Percentiles rank a stretch among this genome's conserved stretches.
Conservation (phyloP, 2,329 filamentous ascomycete species). For the Phialophora tarda region DNA sequence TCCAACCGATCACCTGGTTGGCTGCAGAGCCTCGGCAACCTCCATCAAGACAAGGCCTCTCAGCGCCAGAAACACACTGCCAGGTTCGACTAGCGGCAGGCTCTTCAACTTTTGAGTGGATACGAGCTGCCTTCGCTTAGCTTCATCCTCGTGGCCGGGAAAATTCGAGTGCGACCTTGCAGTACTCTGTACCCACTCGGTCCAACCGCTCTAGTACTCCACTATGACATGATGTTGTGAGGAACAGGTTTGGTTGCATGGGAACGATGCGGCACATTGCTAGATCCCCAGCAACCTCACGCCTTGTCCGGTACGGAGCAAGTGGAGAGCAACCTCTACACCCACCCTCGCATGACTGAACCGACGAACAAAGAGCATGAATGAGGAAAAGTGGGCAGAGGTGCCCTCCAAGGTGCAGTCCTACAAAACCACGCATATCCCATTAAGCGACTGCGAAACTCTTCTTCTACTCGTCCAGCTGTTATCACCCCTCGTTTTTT, state of each 20-base stretch:
- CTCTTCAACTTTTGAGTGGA: not conserved
- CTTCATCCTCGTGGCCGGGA: constrained; percentile 8
- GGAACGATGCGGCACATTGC: constrained; percentile 14
- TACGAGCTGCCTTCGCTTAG: not conserved
- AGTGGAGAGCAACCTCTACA: not conserved
- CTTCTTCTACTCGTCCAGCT: constrained; percentile 23
- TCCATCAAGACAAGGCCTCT: not conserved
- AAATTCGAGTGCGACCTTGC: constrained; percentile 5
- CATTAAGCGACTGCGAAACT: constrained; percentile 10
- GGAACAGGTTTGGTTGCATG: constrained; percentile 20
- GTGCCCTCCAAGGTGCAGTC: not conserved
- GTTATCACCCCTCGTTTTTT: constrained; percentile 31
- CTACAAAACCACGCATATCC: constrained; percentile 29
- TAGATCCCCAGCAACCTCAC: constrained; percentile 18
- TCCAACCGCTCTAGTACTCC: constrained; percentile 8
- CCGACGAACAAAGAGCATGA: constrained; percentile 1
- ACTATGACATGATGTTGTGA: constrained; percentile 27
- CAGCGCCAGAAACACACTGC: not conserved
- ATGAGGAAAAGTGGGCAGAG: constrained; percentile 4
- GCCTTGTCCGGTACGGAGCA: not conserved
- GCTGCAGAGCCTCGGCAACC: not conserved
- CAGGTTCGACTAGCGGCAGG: constrained; percentile 1
- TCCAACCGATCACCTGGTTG: not conserved
- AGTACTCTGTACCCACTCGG: not conserved
- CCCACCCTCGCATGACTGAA: constrained; percentile 10